Evolutionary conservation across 1,284 basidiomycete genomes (phyloP), one percentile per base, ranked within the genome.

Genomic region (Rhodotorula sp.): DNA sequence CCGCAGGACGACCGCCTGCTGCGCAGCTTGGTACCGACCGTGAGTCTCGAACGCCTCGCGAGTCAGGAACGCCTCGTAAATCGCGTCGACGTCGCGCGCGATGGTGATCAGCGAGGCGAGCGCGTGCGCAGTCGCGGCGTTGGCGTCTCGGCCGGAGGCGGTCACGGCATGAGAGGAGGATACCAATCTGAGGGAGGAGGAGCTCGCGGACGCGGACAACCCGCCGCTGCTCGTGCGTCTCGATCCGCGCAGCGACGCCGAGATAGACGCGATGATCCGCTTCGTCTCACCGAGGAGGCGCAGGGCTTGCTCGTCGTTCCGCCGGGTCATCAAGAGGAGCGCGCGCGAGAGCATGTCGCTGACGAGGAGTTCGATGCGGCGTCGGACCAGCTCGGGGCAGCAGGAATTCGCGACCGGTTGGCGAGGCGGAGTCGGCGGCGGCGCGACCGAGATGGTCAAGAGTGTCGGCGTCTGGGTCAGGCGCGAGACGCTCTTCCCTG

Each of bases 341-440:
- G 91, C 90, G 28, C 94, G 89, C 2, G 92, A 94, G 79, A 97
- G 91, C 92, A 97, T 97, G 81, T 97, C 94, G 43, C 89, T 90
- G 19, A 91, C 89, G 43, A 97, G 86, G 8, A 97, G 86, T 82
- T 97, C 94, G 90, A 95, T 95, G 45, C 94, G 84, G 54, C 94
- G 85, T n/a, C 93, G 87, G 34, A 95, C 89, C 75, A 97, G 92
- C 54, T 89, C 87, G 0, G 92, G 79, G 95, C 91, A 19, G 85
- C 81, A 0, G 84, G 84, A 14, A 72, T 57, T 81, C 21, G 12
- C 38, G 10, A 43, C 38, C 38, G 38, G 45, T 3, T 50, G 56
- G 5, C 54, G 64, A 14, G 57, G 8, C 84, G 26, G 81, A 82
- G 65, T 56, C 2, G 69, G 45, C 3, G 69, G 60, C 23, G 69